These are phyloP conservation scores for Saturnispora ahearnii DNA, from an alignment of 805 yeast genomes.

Conservation along the genomic window DNA sequence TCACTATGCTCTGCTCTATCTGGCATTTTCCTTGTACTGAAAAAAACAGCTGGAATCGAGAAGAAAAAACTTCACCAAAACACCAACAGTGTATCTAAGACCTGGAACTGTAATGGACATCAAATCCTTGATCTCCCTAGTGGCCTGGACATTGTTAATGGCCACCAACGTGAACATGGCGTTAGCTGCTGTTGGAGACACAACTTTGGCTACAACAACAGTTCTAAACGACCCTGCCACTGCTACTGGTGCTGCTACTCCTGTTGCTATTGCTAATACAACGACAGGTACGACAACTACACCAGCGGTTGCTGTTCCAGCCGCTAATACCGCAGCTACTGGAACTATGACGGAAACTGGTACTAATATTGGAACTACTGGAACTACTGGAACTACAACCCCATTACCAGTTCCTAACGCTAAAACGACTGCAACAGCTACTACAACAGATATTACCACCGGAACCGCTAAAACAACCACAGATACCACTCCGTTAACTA, in stretches of 20 bases:
- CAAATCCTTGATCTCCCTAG: not conserved
- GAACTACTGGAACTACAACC: slow-evolving; percentile 21
- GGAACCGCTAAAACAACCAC: not conserved
- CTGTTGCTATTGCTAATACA: slow-evolving; percentile 10
- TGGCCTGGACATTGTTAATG: not conserved
- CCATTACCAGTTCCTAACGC: slow-evolving; percentile 10
- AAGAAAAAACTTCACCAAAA: not conserved
- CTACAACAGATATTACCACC: not conserved
- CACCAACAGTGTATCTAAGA: too few species aligned
- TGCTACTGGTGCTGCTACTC: slow-evolving; percentile 9
- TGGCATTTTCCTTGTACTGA: not conserved
- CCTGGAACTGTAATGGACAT: not conserved
- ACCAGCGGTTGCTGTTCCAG: not conserved
- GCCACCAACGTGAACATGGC: not conserved
- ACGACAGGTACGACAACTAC: slow-evolving; percentile 4
- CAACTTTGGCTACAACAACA: slow-evolving; percentile 15
- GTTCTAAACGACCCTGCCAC: slow-evolving; percentile 12
- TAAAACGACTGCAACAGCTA: not conserved
- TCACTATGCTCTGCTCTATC: not conserved
- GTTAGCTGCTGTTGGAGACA: not conserved
- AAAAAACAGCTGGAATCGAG: not conserved
- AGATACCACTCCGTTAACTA: not conserved
- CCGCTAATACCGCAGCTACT: not conserved
- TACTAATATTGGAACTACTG: slow-evolving; percentile 18
- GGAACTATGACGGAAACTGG: slow-evolving; percentile 13